A percentile compares a stretch with the other conserved stretches of the same genome.
These are phyloP conservation scores for Hansenula anomala DNA, from an alignment of 1,139 yeast species.

Conservation along the genomic window DNA sequence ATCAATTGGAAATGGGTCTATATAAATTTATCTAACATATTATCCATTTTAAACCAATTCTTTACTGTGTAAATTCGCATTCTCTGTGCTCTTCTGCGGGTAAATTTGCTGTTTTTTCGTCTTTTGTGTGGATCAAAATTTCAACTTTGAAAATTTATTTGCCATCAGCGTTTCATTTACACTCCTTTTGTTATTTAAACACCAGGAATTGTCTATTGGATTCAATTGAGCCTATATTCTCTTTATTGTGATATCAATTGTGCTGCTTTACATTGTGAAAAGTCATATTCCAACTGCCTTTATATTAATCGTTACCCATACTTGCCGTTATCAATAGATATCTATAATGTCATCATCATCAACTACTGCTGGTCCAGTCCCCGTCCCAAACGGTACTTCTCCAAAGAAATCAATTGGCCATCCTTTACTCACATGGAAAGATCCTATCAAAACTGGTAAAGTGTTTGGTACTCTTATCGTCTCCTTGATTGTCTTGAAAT, in stretches of 20 bases:
- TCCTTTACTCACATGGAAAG: constrained; percentile 70
- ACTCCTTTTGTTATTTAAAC: neutral
- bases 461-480: constrained; percentile 63
- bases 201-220: no score
- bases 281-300: no score
- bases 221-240: no score
- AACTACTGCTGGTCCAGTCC: no score
- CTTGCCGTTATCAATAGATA: no score
- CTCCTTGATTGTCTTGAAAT: constrained; percentile 59
- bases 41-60: no score
- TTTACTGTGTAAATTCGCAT: no score
- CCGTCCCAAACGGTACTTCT: neutral
- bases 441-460: constrained; percentile 76
- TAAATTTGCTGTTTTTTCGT: neutral
- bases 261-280: no score
- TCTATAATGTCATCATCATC: neutral
- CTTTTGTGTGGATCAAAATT: constrained; percentile 1
- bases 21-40: neutral
- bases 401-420: constrained; percentile 25
- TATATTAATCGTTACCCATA: no score
- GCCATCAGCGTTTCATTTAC: neutral
- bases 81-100: neutral
- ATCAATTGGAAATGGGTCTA: neutral
- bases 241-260: no score
- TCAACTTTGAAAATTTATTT: constrained; percentile 1